Percentiles rank a stretch among this genome's conserved stretches.
phyloP scores from a whole-genome alignment of 441 rosid species.

The Hura crepitans region DNA sequence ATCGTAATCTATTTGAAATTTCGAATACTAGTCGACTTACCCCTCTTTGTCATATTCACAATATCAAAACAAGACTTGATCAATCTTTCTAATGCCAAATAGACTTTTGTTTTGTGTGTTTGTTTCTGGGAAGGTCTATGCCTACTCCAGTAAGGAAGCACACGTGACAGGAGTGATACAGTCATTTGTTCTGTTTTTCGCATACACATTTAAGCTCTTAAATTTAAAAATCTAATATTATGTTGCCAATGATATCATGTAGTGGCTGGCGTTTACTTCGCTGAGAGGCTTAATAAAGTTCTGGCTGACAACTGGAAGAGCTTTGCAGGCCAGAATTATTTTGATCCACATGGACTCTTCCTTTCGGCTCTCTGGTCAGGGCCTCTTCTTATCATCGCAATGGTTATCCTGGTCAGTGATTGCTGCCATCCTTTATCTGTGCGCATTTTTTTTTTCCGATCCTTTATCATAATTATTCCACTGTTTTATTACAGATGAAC shows the following conservation, averaged over 20 bases:
- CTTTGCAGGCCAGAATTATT: conserved; percentile 86
- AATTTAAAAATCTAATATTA: conserved; percentile 6
- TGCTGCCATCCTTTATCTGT: background rate
- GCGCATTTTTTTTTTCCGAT: background rate
- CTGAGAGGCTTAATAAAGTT: conserved; percentile 67
- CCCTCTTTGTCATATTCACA: conserved; percentile 4
- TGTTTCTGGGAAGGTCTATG: background rate
- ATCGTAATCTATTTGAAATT: background rate
- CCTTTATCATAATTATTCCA: background rate
- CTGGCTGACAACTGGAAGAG: conserved; percentile 65
- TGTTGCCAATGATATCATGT: conserved; percentile 20
- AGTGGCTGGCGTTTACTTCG: conserved; percentile 93
- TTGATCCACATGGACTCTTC: conserved; percentile 77
- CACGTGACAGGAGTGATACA: background rate
- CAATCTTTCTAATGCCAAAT: background rate
- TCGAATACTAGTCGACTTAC: background rate
- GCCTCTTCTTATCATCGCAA: conserved; percentile 77
- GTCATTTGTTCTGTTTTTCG: background rate
- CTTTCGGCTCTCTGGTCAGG: conserved; percentile 90
- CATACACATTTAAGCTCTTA: background rate
- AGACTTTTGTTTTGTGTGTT: background rate
- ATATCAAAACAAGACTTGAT: background rate
- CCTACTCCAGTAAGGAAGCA: background rate
- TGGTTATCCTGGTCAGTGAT: conserved; percentile 68
- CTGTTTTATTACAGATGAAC: conserved; percentile 53